These are phyloP conservation scores for Colletotrichum cereale DNA, from an alignment of 2,329 filamentous ascomycete species.

Conservation along the genomic window DNA sequence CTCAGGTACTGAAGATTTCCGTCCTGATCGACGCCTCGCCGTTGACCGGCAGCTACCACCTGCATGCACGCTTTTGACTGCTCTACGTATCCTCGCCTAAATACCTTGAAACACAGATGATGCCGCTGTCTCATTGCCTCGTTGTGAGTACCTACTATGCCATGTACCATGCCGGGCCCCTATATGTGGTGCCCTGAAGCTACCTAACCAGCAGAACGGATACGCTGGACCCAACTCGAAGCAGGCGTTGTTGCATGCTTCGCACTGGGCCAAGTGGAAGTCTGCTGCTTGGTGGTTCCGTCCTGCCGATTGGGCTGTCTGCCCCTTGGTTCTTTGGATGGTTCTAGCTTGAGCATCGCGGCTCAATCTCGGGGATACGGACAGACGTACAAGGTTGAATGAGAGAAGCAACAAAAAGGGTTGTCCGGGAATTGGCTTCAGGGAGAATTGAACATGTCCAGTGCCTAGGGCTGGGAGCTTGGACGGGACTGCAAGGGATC, in stretches of 20 bases:
- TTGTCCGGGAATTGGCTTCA: not conserved
- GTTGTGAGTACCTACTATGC: not conserved
- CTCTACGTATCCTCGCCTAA: not conserved
- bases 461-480: not conserved
- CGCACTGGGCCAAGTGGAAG: not conserved
- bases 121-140: not conserved
- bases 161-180: not conserved
- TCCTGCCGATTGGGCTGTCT: not conserved
- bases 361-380: not conserved
- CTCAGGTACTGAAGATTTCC: conserved; percentile 7
- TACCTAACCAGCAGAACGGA: not conserved
- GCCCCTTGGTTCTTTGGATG: not conserved
- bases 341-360: not conserved
- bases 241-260: not conserved
- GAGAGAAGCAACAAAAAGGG: not conserved
- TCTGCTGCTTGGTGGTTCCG: not conserved
- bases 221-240: not conserved
- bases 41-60: not conserved
- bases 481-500: not conserved
- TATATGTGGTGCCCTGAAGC: not conserved
- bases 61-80: not conserved
- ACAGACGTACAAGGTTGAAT: not conserved
- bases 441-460: not conserved
- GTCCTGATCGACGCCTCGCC: conserved; percentile 3
- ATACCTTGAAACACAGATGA: not conserved